phyloP scores from a whole-genome alignment of 1,139 yeast species.

The Taphrina wiesneri region DNA sequence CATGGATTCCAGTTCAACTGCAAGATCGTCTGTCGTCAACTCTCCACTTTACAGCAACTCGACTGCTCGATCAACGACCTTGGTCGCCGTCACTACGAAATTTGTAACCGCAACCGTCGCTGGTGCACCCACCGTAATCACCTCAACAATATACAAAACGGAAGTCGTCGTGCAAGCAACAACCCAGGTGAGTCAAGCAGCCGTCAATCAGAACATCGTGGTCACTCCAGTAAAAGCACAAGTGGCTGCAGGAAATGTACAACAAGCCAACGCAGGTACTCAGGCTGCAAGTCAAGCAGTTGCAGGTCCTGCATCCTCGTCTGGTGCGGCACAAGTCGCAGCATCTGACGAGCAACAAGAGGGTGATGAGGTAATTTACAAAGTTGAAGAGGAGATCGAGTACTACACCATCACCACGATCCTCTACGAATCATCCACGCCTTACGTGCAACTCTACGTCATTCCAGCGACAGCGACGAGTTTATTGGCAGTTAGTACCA shows the following conservation, averaged over 20 bases:
- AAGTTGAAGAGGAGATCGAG: constrained; percentile 21
- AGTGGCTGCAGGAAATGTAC: background rate
- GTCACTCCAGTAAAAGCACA: background rate
- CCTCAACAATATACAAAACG: background rate
- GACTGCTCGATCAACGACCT: background rate
- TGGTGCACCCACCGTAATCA: background rate
- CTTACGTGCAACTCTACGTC: constrained; percentile 31
- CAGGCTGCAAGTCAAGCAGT: background rate
- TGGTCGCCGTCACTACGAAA: background rate
- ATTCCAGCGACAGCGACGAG: constrained; percentile 19
- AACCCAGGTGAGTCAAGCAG: background rate
- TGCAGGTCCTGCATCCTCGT: background rate
- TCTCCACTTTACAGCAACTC: background rate
- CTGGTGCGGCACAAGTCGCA: background rate
- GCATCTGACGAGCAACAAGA: background rate
- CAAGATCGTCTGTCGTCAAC: background rate
- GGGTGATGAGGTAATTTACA: background rate
- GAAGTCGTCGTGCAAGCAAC: background rate
- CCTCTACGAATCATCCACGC: background rate
- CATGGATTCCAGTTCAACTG: background rate
- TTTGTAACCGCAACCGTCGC: background rate
- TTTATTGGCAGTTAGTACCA: background rate
- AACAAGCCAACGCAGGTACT: background rate
- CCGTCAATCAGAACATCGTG: background rate
- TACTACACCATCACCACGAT: constrained; percentile 16